These are phyloP conservation scores for Pleurotus platypus DNA, from an alignment of 768 basidiomycete species.

Conservation along the genomic window DNA sequence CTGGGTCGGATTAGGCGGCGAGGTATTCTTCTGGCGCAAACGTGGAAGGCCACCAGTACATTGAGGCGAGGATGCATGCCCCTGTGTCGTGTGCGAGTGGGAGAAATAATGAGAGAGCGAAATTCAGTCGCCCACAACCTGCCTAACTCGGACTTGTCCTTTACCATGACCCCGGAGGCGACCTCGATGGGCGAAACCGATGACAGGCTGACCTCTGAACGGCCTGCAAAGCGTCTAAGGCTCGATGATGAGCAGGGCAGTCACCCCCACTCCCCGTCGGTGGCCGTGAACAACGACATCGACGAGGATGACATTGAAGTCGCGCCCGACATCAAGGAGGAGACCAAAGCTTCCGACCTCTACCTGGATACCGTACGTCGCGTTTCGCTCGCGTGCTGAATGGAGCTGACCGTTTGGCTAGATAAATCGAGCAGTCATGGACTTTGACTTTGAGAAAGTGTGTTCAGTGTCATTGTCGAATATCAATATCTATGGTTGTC, in stretches of 20 bases:
- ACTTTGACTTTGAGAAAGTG: conserved; percentile 99
- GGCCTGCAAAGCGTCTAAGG: conserved; percentile 8
- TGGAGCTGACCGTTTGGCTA: conserved; percentile 25
- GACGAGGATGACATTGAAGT: conserved; percentile 33
- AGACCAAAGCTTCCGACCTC: conserved; percentile 69
- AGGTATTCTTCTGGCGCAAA: no score
- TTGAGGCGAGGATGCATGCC: not conserved
- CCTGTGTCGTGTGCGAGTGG: not conserved
- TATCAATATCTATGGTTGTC: conserved; percentile 96
- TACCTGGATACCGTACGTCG: conserved; percentile 88
- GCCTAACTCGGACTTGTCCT: not conserved
- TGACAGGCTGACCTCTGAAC: not conserved
- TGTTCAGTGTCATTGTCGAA: conserved; percentile 96
- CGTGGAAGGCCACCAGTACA: not conserved
- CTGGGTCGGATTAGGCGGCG: no score
- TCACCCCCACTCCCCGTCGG: not conserved
- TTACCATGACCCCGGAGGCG: conserved; percentile 1
- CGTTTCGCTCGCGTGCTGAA: not conserved
- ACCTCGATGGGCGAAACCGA: not conserved
- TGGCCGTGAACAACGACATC: conserved; percentile 9
- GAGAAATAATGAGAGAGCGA: not conserved
- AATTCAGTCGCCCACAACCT: not conserved
- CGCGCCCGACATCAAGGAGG: conserved; percentile 21
- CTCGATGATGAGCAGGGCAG: conserved; percentile 12
- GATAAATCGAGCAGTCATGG: conserved; percentile 88